A percentile compares a stretch with the other conserved stretches of the same genome.
These are phyloP conservation scores for Pythium scleroteichum DNA, from an alignment of 352 stramenopile genomes.

Conservation along the genomic window DNA sequence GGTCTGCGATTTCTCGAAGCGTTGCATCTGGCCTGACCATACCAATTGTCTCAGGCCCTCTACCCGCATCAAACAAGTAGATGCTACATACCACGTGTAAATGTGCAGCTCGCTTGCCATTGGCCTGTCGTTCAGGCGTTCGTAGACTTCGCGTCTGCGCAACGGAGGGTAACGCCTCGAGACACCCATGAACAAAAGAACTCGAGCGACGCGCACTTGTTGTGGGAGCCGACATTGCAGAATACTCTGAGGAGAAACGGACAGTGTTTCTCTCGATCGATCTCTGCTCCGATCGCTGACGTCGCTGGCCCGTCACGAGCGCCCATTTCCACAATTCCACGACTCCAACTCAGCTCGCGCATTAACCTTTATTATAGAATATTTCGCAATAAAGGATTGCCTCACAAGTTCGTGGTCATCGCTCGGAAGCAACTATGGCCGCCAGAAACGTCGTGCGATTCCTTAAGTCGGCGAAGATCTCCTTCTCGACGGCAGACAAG, in stretches of 20 bases:
- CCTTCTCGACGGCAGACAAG: constrained; percentile 82
- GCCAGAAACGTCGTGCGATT: constrained; percentile 85
- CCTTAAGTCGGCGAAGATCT: constrained; percentile 83
- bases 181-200: background rate
- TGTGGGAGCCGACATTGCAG: constrained; percentile 50
- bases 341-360: background rate
- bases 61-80: no score
- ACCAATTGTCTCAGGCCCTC: background rate
- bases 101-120: constrained; percentile 68
- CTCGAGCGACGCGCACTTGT: constrained; percentile 37
- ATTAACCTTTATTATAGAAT: constrained; percentile 13
- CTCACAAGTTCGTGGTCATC: constrained; percentile 17
- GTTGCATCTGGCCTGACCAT: constrained; percentile 59
- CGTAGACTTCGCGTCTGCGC: constrained; percentile 57
- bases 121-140: constrained; percentile 49
- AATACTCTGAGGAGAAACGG: constrained; percentile 73
- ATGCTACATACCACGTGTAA: constrained; percentile 57
- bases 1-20: constrained; percentile 64
- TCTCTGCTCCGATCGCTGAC: background rate
- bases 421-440: constrained; percentile 48
- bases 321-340: no score
- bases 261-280: constrained; percentile 71
- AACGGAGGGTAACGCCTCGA: background rate
- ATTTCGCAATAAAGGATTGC: constrained; percentile 19
- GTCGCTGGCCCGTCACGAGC: background rate